Evolutionary conservation across 768 basidiomycete species (phyloP), one percentile per base, ranked within the genome.

Genomic region (Lactarius akahatsu): DNA sequence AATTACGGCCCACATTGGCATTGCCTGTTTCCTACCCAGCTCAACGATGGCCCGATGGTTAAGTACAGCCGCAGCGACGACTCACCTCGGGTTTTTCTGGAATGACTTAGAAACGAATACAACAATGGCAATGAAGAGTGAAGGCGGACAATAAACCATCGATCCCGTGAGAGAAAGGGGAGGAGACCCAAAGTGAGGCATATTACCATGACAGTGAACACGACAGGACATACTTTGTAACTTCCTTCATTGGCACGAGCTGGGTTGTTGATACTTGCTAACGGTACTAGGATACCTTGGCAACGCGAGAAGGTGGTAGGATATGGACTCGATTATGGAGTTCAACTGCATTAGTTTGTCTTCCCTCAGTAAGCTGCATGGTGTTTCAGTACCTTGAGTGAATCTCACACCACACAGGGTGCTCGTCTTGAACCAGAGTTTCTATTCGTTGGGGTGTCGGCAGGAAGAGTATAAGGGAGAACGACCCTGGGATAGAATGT

Each of bases 1-100:
- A 10, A 77, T 72, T n/a, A 73, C 65, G 20, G 78, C 71, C 74
- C 74, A 75, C 28, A 79, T 80, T 4, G 75, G 76, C 64, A 78
- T 73, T 5, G 77, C 76, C n/a, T 76, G 76, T 18, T 69, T 73
- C 28, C 76, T 76, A 30, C 76, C 0, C 40, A 74, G 54, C 65
- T 80, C 79, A 38, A 80, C 55, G 36, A 38, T 38, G 11, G 11
- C 36, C 34, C 34, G 2, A 10, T 32, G n/a, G 50, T 32, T 18
- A 43, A 28, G 28, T 4, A n/a, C 43, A 2, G 41, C 45, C 9
- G 10, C 30, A 60, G 13, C 15, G 13, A 16, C 15, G 28, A 23
- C n/a, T 16, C n/a, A 8, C 45, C n/a, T 47, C 26, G 3, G 50
- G n/a, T 0, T 15, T 10, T 52, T 52, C 23, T 67, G 61, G 28